These are phyloP conservation scores for Azolla pinnata DNA, from an alignment of 75 land plant genomes.

Conservation along the genomic window DNA sequence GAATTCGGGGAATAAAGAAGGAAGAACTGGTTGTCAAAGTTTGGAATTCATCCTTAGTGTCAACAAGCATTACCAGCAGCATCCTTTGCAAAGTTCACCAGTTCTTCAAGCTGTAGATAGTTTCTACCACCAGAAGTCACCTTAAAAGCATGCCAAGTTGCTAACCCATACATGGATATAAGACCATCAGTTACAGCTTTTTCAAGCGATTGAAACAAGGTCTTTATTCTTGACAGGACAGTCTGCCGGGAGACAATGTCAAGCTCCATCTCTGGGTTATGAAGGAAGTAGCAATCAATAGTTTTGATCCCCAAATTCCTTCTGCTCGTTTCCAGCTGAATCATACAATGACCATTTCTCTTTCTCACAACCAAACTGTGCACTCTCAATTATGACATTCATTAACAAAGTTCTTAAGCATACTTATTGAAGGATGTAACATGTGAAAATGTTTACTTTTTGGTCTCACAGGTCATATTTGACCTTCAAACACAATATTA, in stretches of 20 bases:
- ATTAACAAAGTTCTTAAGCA: background rate
- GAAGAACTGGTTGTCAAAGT: too few relatives aligned
- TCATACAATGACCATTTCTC: background rate
- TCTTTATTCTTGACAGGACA: background rate
- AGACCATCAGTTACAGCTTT: constrained; percentile 8
- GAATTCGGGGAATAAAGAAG: too few relatives aligned
- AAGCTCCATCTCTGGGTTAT: constrained; percentile 15
- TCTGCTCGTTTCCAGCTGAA: constrained; percentile 13
- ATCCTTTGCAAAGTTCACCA: constrained; percentile 19
- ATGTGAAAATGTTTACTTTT: too few relatives aligned
- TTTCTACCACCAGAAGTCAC: constrained; percentile 4
- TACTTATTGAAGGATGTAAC: background rate
- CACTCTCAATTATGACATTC: too few relatives aligned
- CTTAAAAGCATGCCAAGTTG: constrained; percentile 27
- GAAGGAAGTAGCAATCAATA: constrained; percentile 9
- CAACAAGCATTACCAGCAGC: constrained; percentile 20
- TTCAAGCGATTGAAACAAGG: constrained; percentile 9
- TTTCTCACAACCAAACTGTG: background rate
- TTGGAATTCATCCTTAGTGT: too few relatives aligned
- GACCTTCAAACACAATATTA: too few relatives aligned
- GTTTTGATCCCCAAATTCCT: constrained; percentile 10
- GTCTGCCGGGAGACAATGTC: constrained; percentile 1
- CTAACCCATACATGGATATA: constrained; percentile 14
- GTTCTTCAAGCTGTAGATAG: constrained; percentile 18
- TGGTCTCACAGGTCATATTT: too few relatives aligned